phyloP scores from a whole-genome alignment of 352 stramenopile species.

The Globisporangium camurandrum region DNA sequence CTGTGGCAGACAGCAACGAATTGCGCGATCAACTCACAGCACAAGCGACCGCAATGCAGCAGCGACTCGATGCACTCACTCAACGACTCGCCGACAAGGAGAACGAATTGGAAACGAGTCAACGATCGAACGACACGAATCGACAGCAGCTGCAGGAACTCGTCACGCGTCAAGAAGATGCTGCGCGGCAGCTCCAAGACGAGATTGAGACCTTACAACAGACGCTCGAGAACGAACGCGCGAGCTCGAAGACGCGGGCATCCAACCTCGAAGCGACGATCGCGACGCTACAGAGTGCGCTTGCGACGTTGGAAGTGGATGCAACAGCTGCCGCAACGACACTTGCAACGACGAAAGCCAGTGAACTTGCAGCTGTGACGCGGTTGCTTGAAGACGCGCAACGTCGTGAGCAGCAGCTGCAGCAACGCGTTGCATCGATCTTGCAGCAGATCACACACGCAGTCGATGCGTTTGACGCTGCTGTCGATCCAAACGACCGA shows the following conservation, averaged over 20 bases:
- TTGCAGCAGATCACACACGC: slow-evolving; percentile 33
- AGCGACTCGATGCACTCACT: slow-evolving; percentile 21
- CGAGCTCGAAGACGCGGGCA: slow-evolving; percentile 30
- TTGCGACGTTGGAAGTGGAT: slow-evolving; percentile 23
- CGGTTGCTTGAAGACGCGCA: slow-evolving; percentile 28
- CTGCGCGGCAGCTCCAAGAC: slow-evolving; percentile 26
- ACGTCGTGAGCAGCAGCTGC: slow-evolving; percentile 35
- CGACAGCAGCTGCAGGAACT: slow-evolving; percentile 32
- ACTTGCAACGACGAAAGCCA: slow-evolving; percentile 12
- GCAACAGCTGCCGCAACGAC: slow-evolving; percentile 19
- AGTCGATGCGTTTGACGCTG: slow-evolving; percentile 14
- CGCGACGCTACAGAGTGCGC: slow-evolving; percentile 23
- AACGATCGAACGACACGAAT: slow-evolving; percentile 25
- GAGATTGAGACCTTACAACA: slow-evolving; percentile 34
- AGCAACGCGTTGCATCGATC: slow-evolving; percentile 33
- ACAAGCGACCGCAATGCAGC: slow-evolving; percentile 14
- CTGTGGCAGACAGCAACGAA: not conserved
- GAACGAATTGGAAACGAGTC: slow-evolving; percentile 23
- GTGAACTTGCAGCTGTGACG: slow-evolving; percentile 27
- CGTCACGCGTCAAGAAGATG: slow-evolving; percentile 33
- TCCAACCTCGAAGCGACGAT: slow-evolving; percentile 31
- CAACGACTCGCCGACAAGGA: slow-evolving; percentile 20
- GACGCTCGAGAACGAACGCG: slow-evolving; percentile 39
- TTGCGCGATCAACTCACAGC: slow-evolving; percentile 26
- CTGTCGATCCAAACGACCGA: no score